Percentiles rank a stretch among this genome's conserved stretches.
Evolutionary conservation across 78 protist species (phyloP).

Genomic region (Dictyostelium purpureum): DNA sequence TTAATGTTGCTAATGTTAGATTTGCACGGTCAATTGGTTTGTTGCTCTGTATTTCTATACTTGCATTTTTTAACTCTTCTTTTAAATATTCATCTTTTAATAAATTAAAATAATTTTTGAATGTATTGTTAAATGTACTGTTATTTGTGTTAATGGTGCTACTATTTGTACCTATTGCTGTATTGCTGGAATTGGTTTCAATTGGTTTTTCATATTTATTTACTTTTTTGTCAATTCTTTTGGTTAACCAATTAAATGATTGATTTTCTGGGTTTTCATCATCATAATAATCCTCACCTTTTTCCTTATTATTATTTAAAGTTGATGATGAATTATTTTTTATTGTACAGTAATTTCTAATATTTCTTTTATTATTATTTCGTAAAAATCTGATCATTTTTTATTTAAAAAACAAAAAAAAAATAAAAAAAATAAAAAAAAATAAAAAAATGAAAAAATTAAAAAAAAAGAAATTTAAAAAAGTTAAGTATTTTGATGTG

Average conservation of each 20-base stretch:
- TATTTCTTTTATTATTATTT: too few species aligned
- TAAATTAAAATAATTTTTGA: background rate
- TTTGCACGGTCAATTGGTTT: slow-evolving; percentile 38
- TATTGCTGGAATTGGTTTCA: background rate
- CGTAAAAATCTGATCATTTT: too few species aligned
- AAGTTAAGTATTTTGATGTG: too few species aligned
- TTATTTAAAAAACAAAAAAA: too few species aligned
- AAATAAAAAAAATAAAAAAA: too few species aligned
- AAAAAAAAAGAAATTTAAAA: too few species aligned
- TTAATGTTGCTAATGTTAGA: slow-evolving; percentile 33
- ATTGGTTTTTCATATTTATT: background rate
- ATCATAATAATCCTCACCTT: slow-evolving; percentile 18
- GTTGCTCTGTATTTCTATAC: background rate
- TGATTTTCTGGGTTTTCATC: slow-evolving; percentile 21
- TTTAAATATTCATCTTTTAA: slow-evolving; percentile 9
- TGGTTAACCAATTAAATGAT: slow-evolving; percentile 54
- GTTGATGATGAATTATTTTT: too few species aligned
- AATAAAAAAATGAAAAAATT: too few species aligned
- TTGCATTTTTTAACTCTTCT: slow-evolving; percentile 7
- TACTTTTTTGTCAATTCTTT: slow-evolving; percentile 26
- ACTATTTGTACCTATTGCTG: background rate
- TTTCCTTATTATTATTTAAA: background rate
- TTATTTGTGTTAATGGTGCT: background rate
- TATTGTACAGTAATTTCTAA: too few species aligned
- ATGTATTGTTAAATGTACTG: background rate